phyloP scores from a whole-genome alignment of 257 asterid species.

The Mentha longifolia region DNA sequence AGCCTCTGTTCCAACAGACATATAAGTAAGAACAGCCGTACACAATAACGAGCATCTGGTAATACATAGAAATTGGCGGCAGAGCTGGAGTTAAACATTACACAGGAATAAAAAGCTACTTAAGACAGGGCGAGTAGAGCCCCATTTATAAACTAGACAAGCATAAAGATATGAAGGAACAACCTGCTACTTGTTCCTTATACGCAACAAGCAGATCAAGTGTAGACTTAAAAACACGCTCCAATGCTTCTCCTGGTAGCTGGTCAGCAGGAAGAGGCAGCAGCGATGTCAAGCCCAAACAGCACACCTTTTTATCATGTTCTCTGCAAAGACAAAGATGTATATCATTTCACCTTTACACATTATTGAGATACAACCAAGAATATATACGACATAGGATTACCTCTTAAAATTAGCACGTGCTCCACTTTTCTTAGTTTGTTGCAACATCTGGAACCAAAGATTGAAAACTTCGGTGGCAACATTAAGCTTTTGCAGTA shows the following conservation, averaged over 20 bases:
- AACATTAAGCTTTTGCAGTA: conserved; percentile 87
- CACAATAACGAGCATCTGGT: not conserved
- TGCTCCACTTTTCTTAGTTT: conserved; percentile 80
- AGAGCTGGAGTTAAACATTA: not conserved
- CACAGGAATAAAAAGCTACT: not conserved
- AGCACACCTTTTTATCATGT: conserved; percentile 94
- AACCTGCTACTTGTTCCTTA: conserved; percentile 96
- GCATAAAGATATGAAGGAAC: conserved; percentile 19
- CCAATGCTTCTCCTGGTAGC: conserved; percentile 88
- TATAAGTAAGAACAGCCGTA: not conserved
- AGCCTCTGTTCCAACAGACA: conserved; percentile 54
- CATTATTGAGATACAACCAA: conserved; percentile 13
- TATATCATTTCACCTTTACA: not conserved
- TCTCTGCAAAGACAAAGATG: conserved; percentile 67
- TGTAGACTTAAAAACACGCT: conserved; percentile 86
- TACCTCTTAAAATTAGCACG: conserved; percentile 86
- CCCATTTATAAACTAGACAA: too few relatives aligned
- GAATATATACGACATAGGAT: not conserved
- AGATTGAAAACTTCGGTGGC: conserved; percentile 90
- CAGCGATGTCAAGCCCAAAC: conserved; percentile 95
- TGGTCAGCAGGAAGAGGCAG: conserved; percentile 89
- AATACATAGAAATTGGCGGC: not conserved
- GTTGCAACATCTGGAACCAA: conserved; percentile 96
- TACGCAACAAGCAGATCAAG: conserved; percentile 95
- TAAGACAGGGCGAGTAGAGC: too few relatives aligned